A percentile compares a stretch with the other conserved stretches of the same genome.
phyloP scores from a whole-genome alignment of 2,329 filamentous ascomycete species.

The Exophiala sp. region DNA sequence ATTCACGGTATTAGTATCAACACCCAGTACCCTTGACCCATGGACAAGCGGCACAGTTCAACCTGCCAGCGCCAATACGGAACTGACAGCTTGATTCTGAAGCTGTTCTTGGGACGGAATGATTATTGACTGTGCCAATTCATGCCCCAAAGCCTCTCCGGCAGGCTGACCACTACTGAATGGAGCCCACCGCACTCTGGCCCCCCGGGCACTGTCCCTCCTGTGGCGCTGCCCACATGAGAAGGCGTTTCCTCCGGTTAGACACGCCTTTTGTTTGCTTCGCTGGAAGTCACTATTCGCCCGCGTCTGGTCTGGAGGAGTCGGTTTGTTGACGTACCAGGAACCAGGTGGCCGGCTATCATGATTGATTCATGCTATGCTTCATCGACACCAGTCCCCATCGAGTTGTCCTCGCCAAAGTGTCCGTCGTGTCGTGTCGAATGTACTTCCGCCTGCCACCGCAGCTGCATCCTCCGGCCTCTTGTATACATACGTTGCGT shows the following conservation, averaged over 20 bases:
- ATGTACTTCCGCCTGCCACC: conserved; percentile 22
- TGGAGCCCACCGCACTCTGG: conserved; percentile 4
- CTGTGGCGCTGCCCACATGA: conserved; percentile 23
- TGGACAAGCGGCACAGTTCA: conserved; percentile 1
- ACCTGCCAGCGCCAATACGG: conserved; percentile 3
- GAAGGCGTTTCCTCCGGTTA: conserved; percentile 14
- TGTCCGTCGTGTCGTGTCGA: conserved; percentile 14
- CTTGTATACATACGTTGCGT: conserved; percentile 22
- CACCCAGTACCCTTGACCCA: conserved; percentile 19
- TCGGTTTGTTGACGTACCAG: conserved; percentile 23
- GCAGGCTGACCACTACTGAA: conserved; percentile 18
- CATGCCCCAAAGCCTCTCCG: conserved; percentile 10
- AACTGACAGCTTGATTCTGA: conserved; percentile 11
- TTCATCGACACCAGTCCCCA: conserved; percentile 19
- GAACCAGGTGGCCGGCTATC: conserved; percentile 12
- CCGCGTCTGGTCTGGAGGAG: conserved; percentile 17
- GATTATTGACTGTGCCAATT: conserved; percentile 3
- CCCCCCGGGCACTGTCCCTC: conserved; percentile 21
- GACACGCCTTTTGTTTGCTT: conserved; percentile 17
- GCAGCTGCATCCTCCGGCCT: conserved; percentile 22
- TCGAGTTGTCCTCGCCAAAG: conserved; percentile 17
- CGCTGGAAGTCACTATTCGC: conserved; percentile 14
- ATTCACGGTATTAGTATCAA: conserved; percentile 9
- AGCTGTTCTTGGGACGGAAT: background rate
- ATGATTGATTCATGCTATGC: conserved; percentile 14